A percentile compares a stretch with the other conserved stretches of the same genome.
Evolutionary conservation across 371 early-diverging fungal genomes (phyloP).

Genomic region (Phascolomyces articulosus): DNA sequence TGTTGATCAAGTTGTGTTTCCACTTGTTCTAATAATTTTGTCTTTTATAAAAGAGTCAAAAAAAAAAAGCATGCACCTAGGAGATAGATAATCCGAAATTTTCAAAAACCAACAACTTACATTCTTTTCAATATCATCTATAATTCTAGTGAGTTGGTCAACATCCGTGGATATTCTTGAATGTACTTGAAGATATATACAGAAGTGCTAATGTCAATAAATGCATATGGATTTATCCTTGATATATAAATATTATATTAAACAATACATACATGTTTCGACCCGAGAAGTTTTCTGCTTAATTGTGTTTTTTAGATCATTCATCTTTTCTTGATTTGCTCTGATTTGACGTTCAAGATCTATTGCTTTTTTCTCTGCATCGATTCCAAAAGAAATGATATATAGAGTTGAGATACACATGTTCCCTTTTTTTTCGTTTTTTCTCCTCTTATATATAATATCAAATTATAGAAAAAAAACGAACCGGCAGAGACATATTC

Average conservation of each 20-base stretch:
- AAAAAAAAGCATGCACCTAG: too few species aligned
- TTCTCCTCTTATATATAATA: neutral
- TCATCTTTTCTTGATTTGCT: neutral
- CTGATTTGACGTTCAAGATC: neutral
- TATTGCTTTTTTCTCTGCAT: neutral
- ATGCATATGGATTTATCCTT: neutral
- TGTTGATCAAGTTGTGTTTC: neutral
- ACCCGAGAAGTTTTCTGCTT: neutral
- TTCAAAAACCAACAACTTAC: too few species aligned
- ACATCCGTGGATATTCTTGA: too few species aligned
- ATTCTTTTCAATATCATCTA: too few species aligned
- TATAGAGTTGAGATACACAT: too few species aligned
- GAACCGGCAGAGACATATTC: neutral
- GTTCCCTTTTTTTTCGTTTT: neutral
- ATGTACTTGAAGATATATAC: too few species aligned
- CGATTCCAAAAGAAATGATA: too few species aligned
- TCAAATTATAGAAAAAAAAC: neutral
- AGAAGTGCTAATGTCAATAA: too few species aligned
- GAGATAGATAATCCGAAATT: too few species aligned
- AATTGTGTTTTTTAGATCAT: neutral
- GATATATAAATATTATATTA: neutral
- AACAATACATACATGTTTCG: constrained; percentile 6
- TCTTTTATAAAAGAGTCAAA: neutral
- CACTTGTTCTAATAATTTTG: neutral
- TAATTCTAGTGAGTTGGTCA: too few species aligned